Evolutionary conservation across 2,329 filamentous ascomycete genomes (phyloP).

Genomic region (Cadophora sp.): DNA sequence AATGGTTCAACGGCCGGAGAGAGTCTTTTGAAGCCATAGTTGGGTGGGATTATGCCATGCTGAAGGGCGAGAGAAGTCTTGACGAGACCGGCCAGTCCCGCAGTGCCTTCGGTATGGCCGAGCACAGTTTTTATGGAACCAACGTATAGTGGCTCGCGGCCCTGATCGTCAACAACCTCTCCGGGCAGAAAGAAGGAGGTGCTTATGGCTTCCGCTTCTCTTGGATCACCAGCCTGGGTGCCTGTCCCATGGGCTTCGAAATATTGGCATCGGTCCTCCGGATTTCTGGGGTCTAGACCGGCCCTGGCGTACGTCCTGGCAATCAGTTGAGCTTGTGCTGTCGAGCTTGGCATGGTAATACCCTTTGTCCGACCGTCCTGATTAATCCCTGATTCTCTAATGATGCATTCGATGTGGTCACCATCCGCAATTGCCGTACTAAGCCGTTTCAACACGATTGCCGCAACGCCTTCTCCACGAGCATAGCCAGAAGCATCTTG

Average conservation of each 20-base stretch:
- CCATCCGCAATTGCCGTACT: constrained; percentile 49
- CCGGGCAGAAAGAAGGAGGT: too few relatives aligned
- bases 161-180: too few relatives aligned
- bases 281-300: constrained; percentile 21
- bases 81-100: too few relatives aligned
- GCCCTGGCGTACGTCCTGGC: constrained; percentile 19
- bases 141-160: too few relatives aligned
- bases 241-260: constrained; percentile 40
- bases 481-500: constrained; percentile 67
- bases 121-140: too few relatives aligned
- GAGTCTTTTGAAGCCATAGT: too few relatives aligned
- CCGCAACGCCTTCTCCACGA: constrained; percentile 66
- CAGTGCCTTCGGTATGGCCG: too few relatives aligned
- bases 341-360: constrained; percentile 49
- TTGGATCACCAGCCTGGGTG: constrained; percentile 22
- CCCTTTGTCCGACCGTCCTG: constrained; percentile 52
- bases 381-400: constrained; percentile 49
- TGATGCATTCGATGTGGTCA: constrained; percentile 51
- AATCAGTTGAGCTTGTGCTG: constrained; percentile 47
- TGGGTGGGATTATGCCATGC: too few relatives aligned
- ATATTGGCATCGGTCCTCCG: constrained; percentile 20
- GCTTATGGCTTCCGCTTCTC: constrained; percentile 22
- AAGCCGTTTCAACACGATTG: constrained; percentile 64
- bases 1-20: too few relatives aligned
- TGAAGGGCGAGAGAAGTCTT: too few relatives aligned